Evolutionary conservation across 257 asterid genomes (phyloP).

Genomic region (Craterostigma plantagineum): DNA sequence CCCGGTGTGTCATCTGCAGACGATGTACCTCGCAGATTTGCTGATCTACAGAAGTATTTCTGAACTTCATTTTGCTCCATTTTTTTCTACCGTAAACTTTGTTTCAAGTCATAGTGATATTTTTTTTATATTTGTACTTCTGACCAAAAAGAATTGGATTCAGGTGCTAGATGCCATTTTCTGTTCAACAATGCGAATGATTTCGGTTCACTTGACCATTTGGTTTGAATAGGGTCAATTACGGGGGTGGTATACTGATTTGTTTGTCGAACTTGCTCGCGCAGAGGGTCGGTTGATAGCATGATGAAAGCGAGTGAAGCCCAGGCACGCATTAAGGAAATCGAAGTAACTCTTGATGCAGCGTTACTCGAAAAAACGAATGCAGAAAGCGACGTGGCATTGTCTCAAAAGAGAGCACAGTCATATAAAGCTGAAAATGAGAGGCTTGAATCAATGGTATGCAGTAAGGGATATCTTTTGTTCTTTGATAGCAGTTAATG

Average conservation of each 20-base stretch:
- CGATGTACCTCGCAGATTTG: slow-evolving; percentile 51
- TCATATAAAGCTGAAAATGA: slow-evolving; percentile 46
- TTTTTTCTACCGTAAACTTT: too few relatives aligned
- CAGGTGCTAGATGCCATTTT: too few relatives aligned
- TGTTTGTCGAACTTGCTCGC: slow-evolving; percentile 7
- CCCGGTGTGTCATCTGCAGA: slow-evolving; percentile 79
- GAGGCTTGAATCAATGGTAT: slow-evolving; percentile 69
- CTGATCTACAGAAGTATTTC: slow-evolving; percentile 67
- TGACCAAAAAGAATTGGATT: too few relatives aligned
- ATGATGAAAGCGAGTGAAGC: slow-evolving; percentile 61
- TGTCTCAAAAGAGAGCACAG: slow-evolving; percentile 54
- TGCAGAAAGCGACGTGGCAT: slow-evolving; percentile 51
- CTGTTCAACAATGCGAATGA: too few relatives aligned
- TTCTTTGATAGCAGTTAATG: slow-evolving; percentile 6
- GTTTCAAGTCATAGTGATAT: background rate
- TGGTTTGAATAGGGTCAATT: too few relatives aligned
- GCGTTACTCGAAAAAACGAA: slow-evolving; percentile 54
- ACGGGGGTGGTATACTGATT: too few relatives aligned
- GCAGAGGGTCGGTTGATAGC: slow-evolving; percentile 69
- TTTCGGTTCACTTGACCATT: too few relatives aligned
- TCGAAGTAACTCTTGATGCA: slow-evolving; percentile 57
- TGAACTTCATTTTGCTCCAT: slow-evolving; percentile 6
- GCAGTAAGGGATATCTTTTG: slow-evolving; percentile 11
- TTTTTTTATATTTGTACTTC: background rate
- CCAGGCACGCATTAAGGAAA: slow-evolving; percentile 46